phyloP scores from a whole-genome alignment of 2,329 filamentous ascomycete genomes.

The Monosporascus sp. region DNA sequence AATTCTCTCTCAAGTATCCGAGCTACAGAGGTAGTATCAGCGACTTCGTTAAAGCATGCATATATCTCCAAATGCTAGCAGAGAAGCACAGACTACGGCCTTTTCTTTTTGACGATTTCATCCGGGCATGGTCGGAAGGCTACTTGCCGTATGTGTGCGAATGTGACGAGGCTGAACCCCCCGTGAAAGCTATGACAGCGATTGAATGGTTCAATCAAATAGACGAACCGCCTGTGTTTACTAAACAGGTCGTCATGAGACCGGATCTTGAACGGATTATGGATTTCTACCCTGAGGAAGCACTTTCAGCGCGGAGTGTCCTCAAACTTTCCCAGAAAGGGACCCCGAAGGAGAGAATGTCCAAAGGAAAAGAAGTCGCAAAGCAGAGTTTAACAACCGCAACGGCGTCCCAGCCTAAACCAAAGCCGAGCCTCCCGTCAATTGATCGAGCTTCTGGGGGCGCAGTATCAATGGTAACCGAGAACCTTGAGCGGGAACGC shows the following conservation, averaged over 20 bases:
- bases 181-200: conserved; percentile 17
- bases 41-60: conserved; percentile 26
- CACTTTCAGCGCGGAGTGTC: conserved; percentile 5
- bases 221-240: conserved; percentile 22
- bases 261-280: conserved; percentile 23
- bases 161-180: conserved; percentile 17
- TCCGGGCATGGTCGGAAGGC: conserved; percentile 26
- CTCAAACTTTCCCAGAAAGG: conserved; percentile 5
- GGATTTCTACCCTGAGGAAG: conserved; percentile 20
- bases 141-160: conserved; percentile 24
- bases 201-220: conserved; percentile 29
- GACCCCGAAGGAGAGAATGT: background rate
- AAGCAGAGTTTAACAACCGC: background rate
- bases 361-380: background rate
- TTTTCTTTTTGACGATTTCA: conserved; percentile 30
- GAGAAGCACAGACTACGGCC: conserved; percentile 19
- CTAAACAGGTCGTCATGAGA: conserved; percentile 21
- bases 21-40: conserved; percentile 21
- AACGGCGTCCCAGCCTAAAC: background rate
- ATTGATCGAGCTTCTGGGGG: background rate
- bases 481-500: background rate
- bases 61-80: conserved; percentile 19
- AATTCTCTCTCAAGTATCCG: conserved; percentile 23
- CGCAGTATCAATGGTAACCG: background rate
- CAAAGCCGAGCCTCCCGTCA: background rate